These are phyloP conservation scores for Lagenidium sp. DNA, from an alignment of 352 stramenopile genomes.

Conservation along the genomic window DNA sequence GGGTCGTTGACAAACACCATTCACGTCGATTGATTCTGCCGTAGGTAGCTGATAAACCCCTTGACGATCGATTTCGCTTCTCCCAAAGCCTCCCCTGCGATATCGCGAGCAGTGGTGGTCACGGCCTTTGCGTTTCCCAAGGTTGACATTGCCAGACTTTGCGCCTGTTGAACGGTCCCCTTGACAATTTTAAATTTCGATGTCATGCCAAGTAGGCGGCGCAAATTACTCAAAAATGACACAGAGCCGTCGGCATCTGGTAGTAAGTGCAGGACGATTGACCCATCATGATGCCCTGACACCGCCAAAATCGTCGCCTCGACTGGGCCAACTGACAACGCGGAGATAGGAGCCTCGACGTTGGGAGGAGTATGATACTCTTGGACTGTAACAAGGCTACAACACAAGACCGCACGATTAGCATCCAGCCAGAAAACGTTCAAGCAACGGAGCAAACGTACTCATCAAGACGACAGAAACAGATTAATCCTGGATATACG, in stretches of 20 bases:
- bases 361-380: conserved; percentile 38
- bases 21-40: no score
- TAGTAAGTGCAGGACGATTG: conserved; percentile 67
- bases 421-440: background rate
- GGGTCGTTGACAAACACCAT: no score
- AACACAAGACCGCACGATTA: conserved; percentile 7
- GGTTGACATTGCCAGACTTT: conserved; percentile 75
- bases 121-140: conserved; percentile 77
- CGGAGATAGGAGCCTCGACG: conserved; percentile 35
- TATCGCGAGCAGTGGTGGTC: conserved; percentile 75
- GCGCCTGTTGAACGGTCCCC: conserved; percentile 81
- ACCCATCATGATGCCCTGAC: conserved; percentile 60
- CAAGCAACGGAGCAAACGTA: conserved; percentile 27
- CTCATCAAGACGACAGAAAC: conserved; percentile 76
- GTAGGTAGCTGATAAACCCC: conserved; percentile 60
- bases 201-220: conserved; percentile 65
- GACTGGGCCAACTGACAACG: conserved; percentile 52
- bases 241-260: conserved; percentile 72
- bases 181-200: conserved; percentile 84
- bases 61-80: conserved; percentile 81
- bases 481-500: conserved; percentile 27
- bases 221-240: conserved; percentile 63
- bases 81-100: conserved; percentile 72
- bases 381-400: conserved; percentile 60
- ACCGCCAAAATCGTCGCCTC: conserved; percentile 72